These are phyloP conservation scores for Phytopythium boreale DNA, from an alignment of 352 stramenopile species.

Conservation along the genomic window DNA sequence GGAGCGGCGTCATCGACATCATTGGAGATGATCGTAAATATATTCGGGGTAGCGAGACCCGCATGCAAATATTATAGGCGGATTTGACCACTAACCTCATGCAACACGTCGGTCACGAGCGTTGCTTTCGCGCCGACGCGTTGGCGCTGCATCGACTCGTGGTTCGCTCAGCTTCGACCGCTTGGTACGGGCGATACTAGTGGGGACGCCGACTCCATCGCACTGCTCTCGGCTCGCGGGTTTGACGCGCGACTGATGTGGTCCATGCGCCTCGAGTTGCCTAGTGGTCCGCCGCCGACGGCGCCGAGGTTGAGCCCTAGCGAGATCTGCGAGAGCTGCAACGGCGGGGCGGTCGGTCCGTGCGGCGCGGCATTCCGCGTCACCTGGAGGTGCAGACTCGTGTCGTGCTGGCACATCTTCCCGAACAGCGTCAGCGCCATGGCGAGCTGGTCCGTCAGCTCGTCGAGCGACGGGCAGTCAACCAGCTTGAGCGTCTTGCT, in stretches of 20 bases:
- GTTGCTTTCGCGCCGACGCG: no score
- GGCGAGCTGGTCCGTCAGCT: slow-evolving; percentile 44
- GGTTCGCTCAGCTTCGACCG: neutral
- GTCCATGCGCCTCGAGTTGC: neutral
- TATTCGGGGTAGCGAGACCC: no score
- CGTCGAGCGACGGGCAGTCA: slow-evolving; percentile 34
- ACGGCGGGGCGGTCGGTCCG: neutral
- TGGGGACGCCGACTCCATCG: slow-evolving; percentile 1
- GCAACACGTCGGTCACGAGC: neutral
- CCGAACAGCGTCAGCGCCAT: slow-evolving; percentile 34
- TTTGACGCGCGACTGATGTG: neutral
- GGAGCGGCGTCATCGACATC: no score
- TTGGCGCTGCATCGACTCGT: no score
- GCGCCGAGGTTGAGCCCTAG: neutral
- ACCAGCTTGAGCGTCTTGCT: slow-evolving; percentile 60
- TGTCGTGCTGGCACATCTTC: slow-evolving; percentile 34
- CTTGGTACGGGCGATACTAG: neutral
- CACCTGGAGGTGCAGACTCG: slow-evolving; percentile 46
- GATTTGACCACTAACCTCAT: no score
- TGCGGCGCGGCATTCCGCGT: neutral
- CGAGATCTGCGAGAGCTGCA: slow-evolving; percentile 3
- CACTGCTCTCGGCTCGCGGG: neutral
- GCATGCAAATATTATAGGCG: no score
- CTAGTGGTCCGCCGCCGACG: neutral
- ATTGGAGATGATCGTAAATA: no score